phyloP scores from a whole-genome alignment of 345 rosid genomes.

The Ricinus communis region DNA sequence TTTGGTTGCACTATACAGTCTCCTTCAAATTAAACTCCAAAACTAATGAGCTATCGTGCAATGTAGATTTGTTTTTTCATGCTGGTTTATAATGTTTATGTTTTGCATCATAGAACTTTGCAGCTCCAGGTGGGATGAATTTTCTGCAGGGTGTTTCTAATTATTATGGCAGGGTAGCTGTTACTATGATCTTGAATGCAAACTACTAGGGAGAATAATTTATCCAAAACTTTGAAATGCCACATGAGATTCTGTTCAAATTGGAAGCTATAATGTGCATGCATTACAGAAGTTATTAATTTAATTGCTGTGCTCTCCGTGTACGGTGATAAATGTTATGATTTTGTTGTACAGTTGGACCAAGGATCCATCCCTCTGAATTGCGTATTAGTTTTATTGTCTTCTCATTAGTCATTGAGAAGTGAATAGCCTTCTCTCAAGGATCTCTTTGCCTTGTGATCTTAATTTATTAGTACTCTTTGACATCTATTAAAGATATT shows the following conservation, averaged over 20 bases:
- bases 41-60: constrained; percentile 14
- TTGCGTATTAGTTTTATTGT: neutral
- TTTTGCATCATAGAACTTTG: constrained; percentile 1
- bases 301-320: constrained; percentile 9
- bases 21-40: too few species aligned
- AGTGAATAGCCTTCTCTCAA: neutral
- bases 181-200: neutral
- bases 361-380: neutral
- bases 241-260: neutral
- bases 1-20: too few species aligned
- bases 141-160: neutral
- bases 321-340: neutral
- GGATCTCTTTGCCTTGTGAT: neutral
- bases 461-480: neutral
- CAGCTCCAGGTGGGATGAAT: constrained; percentile 6
- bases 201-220: neutral
- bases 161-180: constrained; percentile 5
- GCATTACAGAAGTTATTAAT: neutral
- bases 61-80: constrained; percentile 12
- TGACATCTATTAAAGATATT: neutral
- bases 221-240: constrained; percentile 6
- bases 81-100: constrained; percentile 5
- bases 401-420: constrained; percentile 1
- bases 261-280: neutral
- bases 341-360: neutral